These are phyloP conservation scores for Aspergillus neoniger DNA, from an alignment of 2,329 filamentous ascomycete genomes.

Conservation along the genomic window DNA sequence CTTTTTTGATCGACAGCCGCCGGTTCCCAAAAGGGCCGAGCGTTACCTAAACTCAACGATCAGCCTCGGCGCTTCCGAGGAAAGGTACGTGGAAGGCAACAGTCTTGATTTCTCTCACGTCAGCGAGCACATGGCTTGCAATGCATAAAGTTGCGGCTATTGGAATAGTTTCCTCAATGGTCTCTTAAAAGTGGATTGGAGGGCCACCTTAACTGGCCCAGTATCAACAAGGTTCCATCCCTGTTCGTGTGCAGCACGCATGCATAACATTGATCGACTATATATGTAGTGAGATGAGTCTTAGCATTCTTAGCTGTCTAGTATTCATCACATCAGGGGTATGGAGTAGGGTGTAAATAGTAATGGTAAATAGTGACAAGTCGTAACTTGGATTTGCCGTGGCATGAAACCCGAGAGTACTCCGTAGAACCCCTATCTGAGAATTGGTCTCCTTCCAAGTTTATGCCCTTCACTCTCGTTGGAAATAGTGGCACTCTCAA, in stretches of 20 bases:
- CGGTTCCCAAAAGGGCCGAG: constrained; percentile 1
- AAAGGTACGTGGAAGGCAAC: neutral
- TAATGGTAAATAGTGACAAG: too few relatives aligned
- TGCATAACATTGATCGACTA: neutral
- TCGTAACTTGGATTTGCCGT: too few relatives aligned
- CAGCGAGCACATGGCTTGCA: neutral
- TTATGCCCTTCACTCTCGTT: neutral
- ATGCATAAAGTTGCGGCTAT: neutral
- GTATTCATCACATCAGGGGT: too few relatives aligned
- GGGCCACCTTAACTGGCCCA: neutral
- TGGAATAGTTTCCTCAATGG: neutral
- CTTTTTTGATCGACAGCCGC: neutral
- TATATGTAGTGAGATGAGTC: too few relatives aligned
- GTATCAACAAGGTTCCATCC: too few relatives aligned
- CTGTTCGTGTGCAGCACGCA: neutral
- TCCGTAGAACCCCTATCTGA: neutral
- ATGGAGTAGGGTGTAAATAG: too few relatives aligned
- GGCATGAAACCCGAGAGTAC: too few relatives aligned
- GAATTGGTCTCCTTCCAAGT: neutral
- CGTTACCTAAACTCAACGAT: constrained; percentile 4
- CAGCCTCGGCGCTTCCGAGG: neutral
- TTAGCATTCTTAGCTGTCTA: too few relatives aligned
- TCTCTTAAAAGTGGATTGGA: neutral
- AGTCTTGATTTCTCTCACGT: neutral
- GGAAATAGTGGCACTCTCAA: neutral